phyloP scores from a whole-genome alignment of 768 basidiomycete species.

The Tricholoma furcatifolium region DNA sequence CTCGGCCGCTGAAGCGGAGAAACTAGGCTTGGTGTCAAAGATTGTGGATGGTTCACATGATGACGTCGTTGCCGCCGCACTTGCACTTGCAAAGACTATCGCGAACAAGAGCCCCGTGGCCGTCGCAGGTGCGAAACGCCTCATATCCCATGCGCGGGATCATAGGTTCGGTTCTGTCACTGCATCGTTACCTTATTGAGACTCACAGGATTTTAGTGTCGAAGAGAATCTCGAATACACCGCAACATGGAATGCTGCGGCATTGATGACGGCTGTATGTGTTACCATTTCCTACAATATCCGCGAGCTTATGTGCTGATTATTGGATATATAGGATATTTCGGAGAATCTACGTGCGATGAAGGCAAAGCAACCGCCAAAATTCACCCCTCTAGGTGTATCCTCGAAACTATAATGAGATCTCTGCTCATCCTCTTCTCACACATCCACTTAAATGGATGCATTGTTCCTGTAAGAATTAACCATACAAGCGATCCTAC shows the following conservation, averaged over 20 bases:
- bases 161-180: constrained; percentile 51
- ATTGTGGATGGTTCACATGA: constrained; percentile 64
- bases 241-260: constrained; percentile 42
- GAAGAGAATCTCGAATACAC: constrained; percentile 43
- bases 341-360: constrained; percentile 32
- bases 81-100: constrained; percentile 65
- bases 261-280: constrained; percentile 38
- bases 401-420: constrained; percentile 18
- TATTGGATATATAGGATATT: constrained; percentile 33
- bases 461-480: too few species aligned
- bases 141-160: constrained; percentile 77
- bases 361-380: constrained; percentile 28
- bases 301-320: neutral
- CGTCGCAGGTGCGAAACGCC: constrained; percentile 70
- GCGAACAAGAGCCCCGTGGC: constrained; percentile 81
- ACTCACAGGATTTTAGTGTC: constrained; percentile 26
- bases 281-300: neutral
- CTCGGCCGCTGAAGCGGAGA: constrained; percentile 60
- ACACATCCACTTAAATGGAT: too few species aligned
- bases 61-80: constrained; percentile 64
- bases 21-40: constrained; percentile 72
- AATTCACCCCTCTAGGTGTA: constrained; percentile 26
- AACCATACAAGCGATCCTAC: too few species aligned
- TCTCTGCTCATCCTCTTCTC: too few species aligned
- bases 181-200: neutral